Conservation (phyloP, 345 rosid genomes). For the Arabis hirsuta region DNA sequence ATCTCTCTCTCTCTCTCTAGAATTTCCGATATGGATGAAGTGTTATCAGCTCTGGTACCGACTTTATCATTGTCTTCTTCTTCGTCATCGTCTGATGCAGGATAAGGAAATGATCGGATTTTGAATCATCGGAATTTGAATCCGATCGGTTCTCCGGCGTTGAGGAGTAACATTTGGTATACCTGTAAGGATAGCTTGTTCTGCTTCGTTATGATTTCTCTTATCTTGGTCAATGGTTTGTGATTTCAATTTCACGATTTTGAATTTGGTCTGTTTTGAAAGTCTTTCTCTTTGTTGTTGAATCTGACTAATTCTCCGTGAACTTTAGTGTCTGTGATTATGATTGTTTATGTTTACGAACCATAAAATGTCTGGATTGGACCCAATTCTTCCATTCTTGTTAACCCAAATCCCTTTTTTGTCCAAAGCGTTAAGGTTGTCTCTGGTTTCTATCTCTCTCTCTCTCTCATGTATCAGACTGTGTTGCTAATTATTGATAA, state of each 20-base stretch:
- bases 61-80: not conserved
- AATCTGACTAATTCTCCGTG: conserved; percentile 21
- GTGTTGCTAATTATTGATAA: not conserved
- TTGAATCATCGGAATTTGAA: not conserved
- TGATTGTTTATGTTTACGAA: conserved; percentile 63
- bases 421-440: conserved; percentile 73
- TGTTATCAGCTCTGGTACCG: not conserved
- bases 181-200: conserved; percentile 48
- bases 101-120: conserved; percentile 26
- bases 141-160: not conserved
- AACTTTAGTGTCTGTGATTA: conserved; percentile 56
- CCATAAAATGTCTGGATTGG: conserved; percentile 55
- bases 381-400: conserved; percentile 66
- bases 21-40: conserved; percentile 45
- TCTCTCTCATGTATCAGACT: not conserved
- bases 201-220: conserved; percentile 54
- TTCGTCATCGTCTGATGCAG: conserved; percentile 4
- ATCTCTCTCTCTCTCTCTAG: conserved; percentile 2
- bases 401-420: conserved; percentile 65
- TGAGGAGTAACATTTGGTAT: not conserved
- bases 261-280: conserved; percentile 2
- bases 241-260: conserved; percentile 29
- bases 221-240: conserved; percentile 74
- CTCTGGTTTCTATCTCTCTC: not conserved
- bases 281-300: not conserved